phyloP scores from a whole-genome alignment of 1,284 basidiomycete genomes.

The Microbotryum intermedium region DNA sequence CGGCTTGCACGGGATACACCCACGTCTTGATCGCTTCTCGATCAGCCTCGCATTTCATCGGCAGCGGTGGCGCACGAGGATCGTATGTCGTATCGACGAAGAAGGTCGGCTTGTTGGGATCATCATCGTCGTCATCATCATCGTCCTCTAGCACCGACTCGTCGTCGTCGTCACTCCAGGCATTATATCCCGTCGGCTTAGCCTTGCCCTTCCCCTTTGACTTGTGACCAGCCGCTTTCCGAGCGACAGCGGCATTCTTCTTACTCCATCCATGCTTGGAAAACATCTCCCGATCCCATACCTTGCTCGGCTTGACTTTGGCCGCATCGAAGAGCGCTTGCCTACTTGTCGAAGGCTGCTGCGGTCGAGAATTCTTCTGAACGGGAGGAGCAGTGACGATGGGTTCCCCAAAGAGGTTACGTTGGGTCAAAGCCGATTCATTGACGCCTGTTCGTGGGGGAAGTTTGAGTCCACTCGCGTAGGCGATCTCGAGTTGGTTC shows the following conservation, averaged over 20 bases:
- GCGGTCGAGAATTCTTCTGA: neutral
- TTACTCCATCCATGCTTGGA: slow-evolving; percentile 31
- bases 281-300: slow-evolving; percentile 23
- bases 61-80: slow-evolving; percentile 49
- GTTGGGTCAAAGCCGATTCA: slow-evolving; percentile 22
- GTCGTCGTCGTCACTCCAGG: slow-evolving; percentile 33
- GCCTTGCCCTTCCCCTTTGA: slow-evolving; percentile 41
- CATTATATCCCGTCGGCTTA: slow-evolving; percentile 37
- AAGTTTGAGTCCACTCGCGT: slow-evolving; percentile 9
- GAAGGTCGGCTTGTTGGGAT: slow-evolving; percentile 1
- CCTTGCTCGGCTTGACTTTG: slow-evolving; percentile 19
- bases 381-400: neutral
- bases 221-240: slow-evolving; percentile 45
- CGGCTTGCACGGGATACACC: slow-evolving; percentile 84
- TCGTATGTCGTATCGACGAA: slow-evolving; percentile 32
- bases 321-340: slow-evolving; percentile 5
- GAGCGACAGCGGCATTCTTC: slow-evolving; percentile 47
- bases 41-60: slow-evolving; percentile 69
- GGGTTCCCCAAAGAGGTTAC: slow-evolving; percentile 29
- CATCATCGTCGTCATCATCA: slow-evolving; percentile 34
- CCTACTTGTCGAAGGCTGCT: neutral
- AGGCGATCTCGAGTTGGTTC: slow-evolving; percentile 55
- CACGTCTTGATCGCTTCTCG: slow-evolving; percentile 72
- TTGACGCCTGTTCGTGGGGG: slow-evolving; percentile 22
- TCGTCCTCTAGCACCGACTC: slow-evolving; percentile 36